Evolutionary conservation across 148 eudicot species (phyloP).

Genomic region (Fagopyrum esculentum): DNA sequence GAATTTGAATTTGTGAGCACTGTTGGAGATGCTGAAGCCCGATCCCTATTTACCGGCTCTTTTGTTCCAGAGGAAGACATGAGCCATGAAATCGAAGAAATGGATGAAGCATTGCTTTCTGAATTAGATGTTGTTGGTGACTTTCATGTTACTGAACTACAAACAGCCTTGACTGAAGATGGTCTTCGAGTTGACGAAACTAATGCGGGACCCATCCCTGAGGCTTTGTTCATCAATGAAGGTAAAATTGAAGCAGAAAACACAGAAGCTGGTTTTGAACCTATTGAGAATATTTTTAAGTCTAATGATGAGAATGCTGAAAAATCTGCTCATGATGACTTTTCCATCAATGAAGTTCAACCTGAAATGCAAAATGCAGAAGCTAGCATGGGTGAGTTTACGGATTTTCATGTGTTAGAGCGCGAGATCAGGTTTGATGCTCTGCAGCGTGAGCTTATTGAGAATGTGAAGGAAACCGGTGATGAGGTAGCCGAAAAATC

Average conservation of each 20-base stretch:
- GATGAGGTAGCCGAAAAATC: background rate
- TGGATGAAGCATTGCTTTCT: conserved; percentile 57
- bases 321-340: background rate
- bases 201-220: background rate
- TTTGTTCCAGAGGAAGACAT: conserved; percentile 30
- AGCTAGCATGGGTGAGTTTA: background rate
- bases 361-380: background rate
- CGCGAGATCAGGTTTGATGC: background rate
- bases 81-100: conserved; percentile 36
- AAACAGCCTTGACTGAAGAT: conserved; percentile 19
- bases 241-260: background rate
- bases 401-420: background rate
- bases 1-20: conserved; percentile 1
- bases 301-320: background rate
- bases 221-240: background rate
- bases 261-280: background rate
- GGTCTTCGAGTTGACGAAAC: background rate
- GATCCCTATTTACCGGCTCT: conserved; percentile 14
- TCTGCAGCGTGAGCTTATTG: background rate
- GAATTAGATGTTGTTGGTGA: conserved; percentile 81
- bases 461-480: background rate
- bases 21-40: conserved; percentile 8
- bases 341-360: conserved; percentile 2
- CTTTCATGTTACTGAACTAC: conserved; percentile 36
- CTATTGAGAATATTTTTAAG: background rate